Percentiles rank a stretch among this genome's conserved stretches.
Evolutionary conservation across 2,329 filamentous ascomycete species (phyloP).

Genomic region (Phyllosticta ampelicida): DNA sequence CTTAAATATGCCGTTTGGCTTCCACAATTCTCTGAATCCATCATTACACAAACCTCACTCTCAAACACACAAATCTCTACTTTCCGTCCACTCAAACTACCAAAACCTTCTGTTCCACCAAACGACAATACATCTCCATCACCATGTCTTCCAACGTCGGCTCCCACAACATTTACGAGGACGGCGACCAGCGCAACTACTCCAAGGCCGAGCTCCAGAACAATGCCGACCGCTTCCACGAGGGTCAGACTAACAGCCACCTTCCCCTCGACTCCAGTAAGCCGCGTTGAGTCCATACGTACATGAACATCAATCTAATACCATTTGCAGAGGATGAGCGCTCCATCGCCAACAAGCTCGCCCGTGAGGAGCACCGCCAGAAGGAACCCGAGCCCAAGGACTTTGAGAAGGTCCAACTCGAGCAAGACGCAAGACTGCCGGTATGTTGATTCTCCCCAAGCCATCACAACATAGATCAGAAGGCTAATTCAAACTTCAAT

Average conservation of each 20-base stretch:
- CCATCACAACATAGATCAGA: not conserved
- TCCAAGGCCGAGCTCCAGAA: conserved; percentile 40
- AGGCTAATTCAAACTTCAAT: not conserved
- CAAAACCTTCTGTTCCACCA: not conserved
- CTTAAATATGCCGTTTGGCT: not conserved
- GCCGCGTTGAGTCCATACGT: conserved; percentile 13
- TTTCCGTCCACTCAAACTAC: not conserved
- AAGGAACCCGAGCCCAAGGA: conserved; percentile 27
- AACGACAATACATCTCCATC: not conserved
- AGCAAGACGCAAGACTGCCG: conserved; percentile 49
- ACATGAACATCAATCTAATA: not conserved
- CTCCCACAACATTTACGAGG: conserved; percentile 56
- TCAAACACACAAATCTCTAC: not conserved
- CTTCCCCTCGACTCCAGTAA: conserved; percentile 60
- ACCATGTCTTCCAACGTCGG: conserved; percentile 57
- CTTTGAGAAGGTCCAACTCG: conserved; percentile 28
- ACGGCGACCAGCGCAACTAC: conserved; percentile 61
- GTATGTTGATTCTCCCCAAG: conserved; percentile 17
- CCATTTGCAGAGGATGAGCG: conserved; percentile 52
- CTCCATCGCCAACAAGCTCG: conserved; percentile 61
- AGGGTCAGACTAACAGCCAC: conserved; percentile 63
- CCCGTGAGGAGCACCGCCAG: conserved; percentile 47
- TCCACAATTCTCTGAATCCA: not conserved
- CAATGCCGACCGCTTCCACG: conserved; percentile 52
- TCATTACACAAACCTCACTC: not conserved